Evolutionary conservation across 768 basidiomycete species (phyloP), one percentile per base, ranked within the genome.

Genomic region (Rhizopogon roseolus): DNA sequence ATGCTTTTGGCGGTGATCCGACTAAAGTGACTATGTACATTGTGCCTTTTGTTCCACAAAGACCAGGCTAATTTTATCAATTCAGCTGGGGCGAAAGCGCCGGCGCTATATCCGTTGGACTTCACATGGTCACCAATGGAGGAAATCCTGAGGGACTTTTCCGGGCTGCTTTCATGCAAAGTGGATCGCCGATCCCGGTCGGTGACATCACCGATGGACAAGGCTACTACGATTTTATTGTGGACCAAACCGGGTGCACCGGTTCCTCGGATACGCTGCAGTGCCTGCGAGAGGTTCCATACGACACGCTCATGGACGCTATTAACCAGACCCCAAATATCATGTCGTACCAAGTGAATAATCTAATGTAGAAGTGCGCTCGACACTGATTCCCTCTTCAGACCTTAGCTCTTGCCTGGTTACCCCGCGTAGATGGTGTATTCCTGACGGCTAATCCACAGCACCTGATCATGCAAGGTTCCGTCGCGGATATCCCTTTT

Each of bases 1-100:
- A 64, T 34, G 69, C 72, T 7, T 88, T 87, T 56, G 85, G 86
- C 1, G 87, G 87, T 9, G 84, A 88, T 64, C 78, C 81, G 0
- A 63, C 62, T 2, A 83, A 81, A 62, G 84, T 84, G 3, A 82
- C 81, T 0, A 76, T 82, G 79, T 82, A 62, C 50, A 77, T 55
- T n/a, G 11, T 25, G 2, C 10, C 19, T n/a, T 22, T 16, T n/a
- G 27, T 37, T 10, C 6, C 43, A 22, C 32, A 34, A 27, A 34
- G 19, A 40, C 9, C 34, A 36, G 34, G n/a, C 27, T 25, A 34
- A 41, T 6, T 74, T 73, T 49, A 71, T 73, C 16, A 27, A 25
- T 50, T 9, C 54, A 78, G 78, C 36, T 80, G 76, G 70, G 84
- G 84, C 13, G 74, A 82, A 63, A 77, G 75, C 8, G 81, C 83